Evolutionary conservation across 345 rosid species (phyloP), one percentile per base, ranked within the genome.

Genomic region (Ceriops tagal): DNA sequence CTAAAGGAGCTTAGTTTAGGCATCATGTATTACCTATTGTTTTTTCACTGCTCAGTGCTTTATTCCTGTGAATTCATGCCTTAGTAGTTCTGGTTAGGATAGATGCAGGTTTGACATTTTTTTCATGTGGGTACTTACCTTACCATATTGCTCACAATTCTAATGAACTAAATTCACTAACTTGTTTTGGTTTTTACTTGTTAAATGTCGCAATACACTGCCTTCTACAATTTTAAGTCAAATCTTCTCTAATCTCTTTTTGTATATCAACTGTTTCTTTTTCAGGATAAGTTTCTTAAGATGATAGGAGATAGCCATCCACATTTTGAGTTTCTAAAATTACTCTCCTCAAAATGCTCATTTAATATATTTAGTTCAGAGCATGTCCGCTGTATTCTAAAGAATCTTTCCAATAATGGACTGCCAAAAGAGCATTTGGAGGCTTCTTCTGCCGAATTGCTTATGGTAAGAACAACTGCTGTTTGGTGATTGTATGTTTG

Each of bases 231-330:
- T 46, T 56, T 70, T 47, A 0, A 24, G 26, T 62, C 47, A 39
- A 55, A 16, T 69, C 19, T 32, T 26, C 34, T 39, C 70, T 67
- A 60, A 57, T 61, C 30, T 58, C 5, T 62, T 60, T 61, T 66
- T 60, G 27, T 59, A 35, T 64, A 30, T 52, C 21, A 26, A 18
- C 51, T 59, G 62, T 27, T 66, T 56, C 18, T 81, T 72, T 75
- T 81, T 65, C 87, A 93, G 98, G 95, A 88, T 71, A 79, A 85
- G 67, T 81, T 91, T 84, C 79, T 89, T 69, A 77, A 87, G 75
- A 79, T 58, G 80, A 72, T 89, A 11, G 91, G 91, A 71, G 81
- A 86, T 47, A 93, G 80, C 62, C 91, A 89, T 83, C 90, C 83
- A 8, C 83, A 83, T 65, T 77, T 69, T 58, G 93, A 93, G 62